phyloP scores from a whole-genome alignment of 2,329 filamentous ascomycete species.

The Pyrenophora seminiperda region DNA sequence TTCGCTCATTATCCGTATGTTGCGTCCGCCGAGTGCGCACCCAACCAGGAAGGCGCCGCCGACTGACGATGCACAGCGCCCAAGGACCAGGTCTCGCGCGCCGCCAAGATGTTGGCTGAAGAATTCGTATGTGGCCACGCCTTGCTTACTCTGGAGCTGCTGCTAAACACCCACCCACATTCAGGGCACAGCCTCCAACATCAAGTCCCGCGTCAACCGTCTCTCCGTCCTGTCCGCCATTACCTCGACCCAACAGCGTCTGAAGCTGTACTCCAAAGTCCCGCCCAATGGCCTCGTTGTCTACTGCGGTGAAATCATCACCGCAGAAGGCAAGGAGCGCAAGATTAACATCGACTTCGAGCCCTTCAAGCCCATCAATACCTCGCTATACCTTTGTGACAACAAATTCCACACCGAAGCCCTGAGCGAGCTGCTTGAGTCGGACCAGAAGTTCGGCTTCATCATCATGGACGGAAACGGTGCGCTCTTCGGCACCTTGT shows the following conservation, averaged over 20 bases:
- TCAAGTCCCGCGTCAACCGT: conserved; percentile 98
- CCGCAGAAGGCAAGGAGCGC: conserved; percentile 95
- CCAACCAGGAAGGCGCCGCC: conserved; percentile 4
- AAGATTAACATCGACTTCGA: conserved; percentile 99
- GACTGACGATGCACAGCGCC: conserved; percentile 66
- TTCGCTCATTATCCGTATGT: conserved; percentile 94
- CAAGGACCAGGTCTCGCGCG: conserved; percentile 96
- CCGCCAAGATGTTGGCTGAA: conserved; percentile 99
- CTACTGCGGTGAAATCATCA: conserved; percentile 99
- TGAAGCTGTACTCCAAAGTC: conserved; percentile 99
- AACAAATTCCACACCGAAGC: conserved; percentile 99
- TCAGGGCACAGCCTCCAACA: conserved; percentile 96
- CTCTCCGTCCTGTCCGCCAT: conserved; percentile 98
- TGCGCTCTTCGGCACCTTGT: conserved; percentile 93
- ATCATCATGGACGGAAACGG: conserved; percentile 99
- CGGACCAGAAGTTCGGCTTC: conserved; percentile 98
- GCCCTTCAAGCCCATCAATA: conserved; percentile 99
- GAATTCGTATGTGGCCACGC: conserved; percentile 76
- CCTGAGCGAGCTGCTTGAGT: conserved; percentile 93
- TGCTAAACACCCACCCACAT: no score
- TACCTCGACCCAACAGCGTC: conserved; percentile 96
- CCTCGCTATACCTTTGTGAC: conserved; percentile 97
- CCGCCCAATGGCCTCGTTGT: conserved; percentile 96
- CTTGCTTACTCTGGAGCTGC: not conserved
- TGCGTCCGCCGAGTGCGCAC: conserved; percentile 8